These are phyloP conservation scores for Colletotrichum sp. DNA, from an alignment of 2,329 filamentous ascomycete species.

Conservation along the genomic window DNA sequence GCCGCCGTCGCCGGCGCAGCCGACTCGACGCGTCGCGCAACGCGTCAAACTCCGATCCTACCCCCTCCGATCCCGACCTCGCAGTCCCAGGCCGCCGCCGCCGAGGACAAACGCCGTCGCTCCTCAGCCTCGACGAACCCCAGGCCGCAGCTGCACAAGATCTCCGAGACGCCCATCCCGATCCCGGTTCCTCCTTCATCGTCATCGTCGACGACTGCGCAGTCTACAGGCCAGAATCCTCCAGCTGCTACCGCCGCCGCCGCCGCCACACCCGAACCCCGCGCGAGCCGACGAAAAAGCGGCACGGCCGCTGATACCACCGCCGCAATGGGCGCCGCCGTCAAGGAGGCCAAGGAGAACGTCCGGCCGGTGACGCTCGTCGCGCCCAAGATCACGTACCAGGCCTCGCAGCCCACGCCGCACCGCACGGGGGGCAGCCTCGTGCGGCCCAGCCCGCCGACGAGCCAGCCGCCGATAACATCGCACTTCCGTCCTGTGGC, in stretches of 20 bases:
- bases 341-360: conserved; percentile 25
- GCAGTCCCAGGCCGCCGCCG: conserved; percentile 11
- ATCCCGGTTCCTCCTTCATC: background rate
- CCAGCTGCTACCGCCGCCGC: background rate
- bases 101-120: conserved; percentile 27
- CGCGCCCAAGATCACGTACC: conserved; percentile 46
- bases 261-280: background rate
- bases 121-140: background rate
- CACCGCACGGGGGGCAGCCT: conserved; percentile 17
- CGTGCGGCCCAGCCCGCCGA: conserved; percentile 22
- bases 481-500: conserved; percentile 13
- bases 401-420: conserved; percentile 36
- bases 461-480: conserved; percentile 21
- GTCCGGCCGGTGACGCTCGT: conserved; percentile 38
- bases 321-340: background rate
- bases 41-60: conserved; percentile 42
- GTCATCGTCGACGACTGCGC: background rate
- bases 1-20: conserved; percentile 1
- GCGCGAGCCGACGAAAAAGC: conserved; percentile 7
- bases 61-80: conserved; percentile 33
- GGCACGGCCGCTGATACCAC: background rate
- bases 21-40: conserved; percentile 38
- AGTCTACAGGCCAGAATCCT: background rate
- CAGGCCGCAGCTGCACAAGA: background rate
- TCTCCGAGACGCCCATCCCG: conserved; percentile 12